Conservation (phyloP, 106 monocot genomes). For the Dendrobium officinale region DNA sequence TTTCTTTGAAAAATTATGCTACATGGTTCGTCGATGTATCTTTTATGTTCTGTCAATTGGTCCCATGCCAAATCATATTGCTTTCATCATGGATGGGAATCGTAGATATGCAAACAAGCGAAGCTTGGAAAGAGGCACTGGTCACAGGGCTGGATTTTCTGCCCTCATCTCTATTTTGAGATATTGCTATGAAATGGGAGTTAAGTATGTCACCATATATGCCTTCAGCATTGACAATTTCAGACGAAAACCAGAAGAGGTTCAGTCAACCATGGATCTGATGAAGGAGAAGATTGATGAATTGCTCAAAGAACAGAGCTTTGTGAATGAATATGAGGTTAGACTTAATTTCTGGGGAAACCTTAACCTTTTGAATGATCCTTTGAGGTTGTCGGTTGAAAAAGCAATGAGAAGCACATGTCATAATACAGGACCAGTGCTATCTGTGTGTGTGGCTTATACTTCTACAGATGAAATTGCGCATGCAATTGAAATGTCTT, state of each 20-base stretch:
- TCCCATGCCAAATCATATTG: constrained; percentile 36
- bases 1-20: neutral
- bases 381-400: constrained; percentile 21
- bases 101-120: constrained; percentile 28
- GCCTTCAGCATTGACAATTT: constrained; percentile 64
- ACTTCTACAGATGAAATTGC: constrained; percentile 42
- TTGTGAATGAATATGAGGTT: constrained; percentile 21
- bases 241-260: constrained; percentile 28
- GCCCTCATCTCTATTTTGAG: constrained; percentile 17
- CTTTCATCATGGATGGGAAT: constrained; percentile 60
- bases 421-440: constrained; percentile 16
- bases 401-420: constrained; percentile 25
- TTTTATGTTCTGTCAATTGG: constrained; percentile 6
- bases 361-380: constrained; percentile 20
- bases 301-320: constrained; percentile 20
- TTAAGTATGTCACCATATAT: constrained; percentile 32
- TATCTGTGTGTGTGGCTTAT: constrained; percentile 37
- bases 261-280: constrained; percentile 28
- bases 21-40: neutral
- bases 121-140: constrained; percentile 3
- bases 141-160: constrained; percentile 21
- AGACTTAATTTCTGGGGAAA: constrained; percentile 29
- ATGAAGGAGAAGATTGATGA: constrained; percentile 37
- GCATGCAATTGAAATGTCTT: constrained; percentile 15
- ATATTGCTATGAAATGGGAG: constrained; percentile 41